Base-by-base conservation (phyloP, 177 flowering plant species). In the Tripterygium wilfordii region DNA sequence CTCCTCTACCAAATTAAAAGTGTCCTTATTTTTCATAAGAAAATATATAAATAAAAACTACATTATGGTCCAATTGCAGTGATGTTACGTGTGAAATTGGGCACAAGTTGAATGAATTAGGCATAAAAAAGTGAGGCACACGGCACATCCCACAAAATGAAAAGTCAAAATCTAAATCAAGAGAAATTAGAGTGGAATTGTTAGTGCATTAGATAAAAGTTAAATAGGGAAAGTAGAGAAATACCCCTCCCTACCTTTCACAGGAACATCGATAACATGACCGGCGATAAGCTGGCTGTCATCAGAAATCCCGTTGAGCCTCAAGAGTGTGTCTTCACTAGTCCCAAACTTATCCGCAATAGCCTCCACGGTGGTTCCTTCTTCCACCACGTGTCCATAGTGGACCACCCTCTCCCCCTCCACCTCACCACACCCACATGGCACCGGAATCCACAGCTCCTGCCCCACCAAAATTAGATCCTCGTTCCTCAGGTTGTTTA, bases 391-490 rank as follows among this genome's bases (percentile, higher is more conserved):
- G 60, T 84, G 82, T 4, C 71, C 94, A 60, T 90, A 87, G 37
- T 90, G 97, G 5, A 78, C 81, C 30, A 77, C 88, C 42, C 29
- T 33, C 22, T 16, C 8, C 2, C 76, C 80, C 4, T 65, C 63
- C 61, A 87, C 90, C 0, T 61, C 58, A 36, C 87, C 94, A 57
- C 96, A 90, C 75, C 91, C 85, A 51, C 97, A 90, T 1, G 97
- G 97, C 29, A 88, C 58, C 24, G 98, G 98, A 26, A 90, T 87
- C 74, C 59, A 32, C 56, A 90, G 69, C 62, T 53, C 3, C 65
- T 79, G 82, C 27, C 87, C 96, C 0, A 53, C 29, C 0, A 3
- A 0, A 18, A 86, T 84, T 40, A 14, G 0, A 52, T 64, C 8
- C 4, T 57, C 36, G 46, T 87, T 4, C 3, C 51, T 0, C 16